Base-by-base conservation (phyloP, 2,329 filamentous ascomycete genomes). In the Emydomyces testavorans region DNA sequence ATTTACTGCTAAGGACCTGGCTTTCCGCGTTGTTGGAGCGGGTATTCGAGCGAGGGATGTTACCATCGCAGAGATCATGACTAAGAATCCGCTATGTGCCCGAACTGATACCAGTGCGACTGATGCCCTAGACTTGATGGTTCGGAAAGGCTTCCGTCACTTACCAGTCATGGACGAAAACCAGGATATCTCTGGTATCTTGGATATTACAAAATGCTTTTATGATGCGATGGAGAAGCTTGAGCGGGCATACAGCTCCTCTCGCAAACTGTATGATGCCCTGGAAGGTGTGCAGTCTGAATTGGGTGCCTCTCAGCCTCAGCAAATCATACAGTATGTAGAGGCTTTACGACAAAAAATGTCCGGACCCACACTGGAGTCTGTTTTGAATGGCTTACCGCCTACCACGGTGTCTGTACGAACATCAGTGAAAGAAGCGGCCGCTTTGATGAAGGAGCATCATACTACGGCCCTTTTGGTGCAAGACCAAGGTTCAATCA, bases 181-280 rank as follows among this genome's bases (percentile, higher is more conserved):
- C 67, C 92, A 98, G 69, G 90, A 98, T 62, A 98, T 98, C 53
- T 94, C 89, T 6, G 92, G 92, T 72, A 89, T 98, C 56, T 73
- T 98, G 47, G 92, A 98, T 67, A 98, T 98, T 59, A 98, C 92
- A 49, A 98, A 96, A 70, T 98, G 92, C 70, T 98, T 98, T 69
- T 98, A 98, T 69, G 92, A 98, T 69, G 92, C 92, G 36, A 98
- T 98, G 92, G 92, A 98, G 74, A 98, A 98, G 74, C 73, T 98
- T 52, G 92, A 98, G 73, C 83, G 92, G 44, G 92, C 92, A 43
- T 98, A 98, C 66, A 88, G 87, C 55, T 96, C 92, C 13, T 98
- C 92, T n/a, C 81, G 92, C 57, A 94, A 95, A 69, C 77, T 98
- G 18, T 96, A 98, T 66, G 92, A 96, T 72, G 92, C 92, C 28